Percentiles rank a stretch among this genome's conserved stretches.
phyloP scores from a whole-genome alignment of 176 grass and related monocot genomes.

The Carex parvula region DNA sequence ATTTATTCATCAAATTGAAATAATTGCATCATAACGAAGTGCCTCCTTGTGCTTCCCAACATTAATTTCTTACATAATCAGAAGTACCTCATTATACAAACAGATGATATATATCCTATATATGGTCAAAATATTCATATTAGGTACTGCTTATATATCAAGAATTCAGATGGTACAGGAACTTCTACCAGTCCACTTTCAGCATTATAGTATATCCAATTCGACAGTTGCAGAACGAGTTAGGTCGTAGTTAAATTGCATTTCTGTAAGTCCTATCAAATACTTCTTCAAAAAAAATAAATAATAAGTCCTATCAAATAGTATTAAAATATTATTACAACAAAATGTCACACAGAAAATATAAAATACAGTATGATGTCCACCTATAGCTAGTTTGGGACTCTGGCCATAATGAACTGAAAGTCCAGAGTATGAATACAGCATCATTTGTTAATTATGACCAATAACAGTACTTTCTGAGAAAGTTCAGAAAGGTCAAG shows the following conservation, averaged over 20 bases:
- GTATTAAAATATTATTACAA: not conserved
- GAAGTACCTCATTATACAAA: not conserved
- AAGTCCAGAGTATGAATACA: too few species aligned
- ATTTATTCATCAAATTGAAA: too few species aligned
- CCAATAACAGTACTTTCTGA: too few species aligned
- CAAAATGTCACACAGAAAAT: not conserved
- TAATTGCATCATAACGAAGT: too few species aligned
- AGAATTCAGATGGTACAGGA: not conserved
- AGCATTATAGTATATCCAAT: not conserved
- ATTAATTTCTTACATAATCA: not conserved
- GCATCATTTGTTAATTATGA: too few species aligned
- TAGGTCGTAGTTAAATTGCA: not conserved
- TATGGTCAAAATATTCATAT: not conserved
- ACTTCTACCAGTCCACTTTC: not conserved
- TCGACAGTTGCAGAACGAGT: not conserved
- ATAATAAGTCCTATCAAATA: too few species aligned
- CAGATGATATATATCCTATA: too few species aligned
- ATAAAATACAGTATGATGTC: too few species aligned
- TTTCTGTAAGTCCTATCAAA: not conserved
- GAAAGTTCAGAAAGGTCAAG: too few species aligned
- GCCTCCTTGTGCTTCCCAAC: not conserved
- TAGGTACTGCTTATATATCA: not conserved
- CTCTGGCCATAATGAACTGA: too few species aligned
- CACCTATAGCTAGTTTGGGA: too few species aligned
- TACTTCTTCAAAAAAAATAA: too few species aligned